A percentile compares a stretch with the other conserved stretches of the same genome.
Evolutionary conservation across 106 monocot species (phyloP).

Genomic region (Amphibolis antarctica): DNA sequence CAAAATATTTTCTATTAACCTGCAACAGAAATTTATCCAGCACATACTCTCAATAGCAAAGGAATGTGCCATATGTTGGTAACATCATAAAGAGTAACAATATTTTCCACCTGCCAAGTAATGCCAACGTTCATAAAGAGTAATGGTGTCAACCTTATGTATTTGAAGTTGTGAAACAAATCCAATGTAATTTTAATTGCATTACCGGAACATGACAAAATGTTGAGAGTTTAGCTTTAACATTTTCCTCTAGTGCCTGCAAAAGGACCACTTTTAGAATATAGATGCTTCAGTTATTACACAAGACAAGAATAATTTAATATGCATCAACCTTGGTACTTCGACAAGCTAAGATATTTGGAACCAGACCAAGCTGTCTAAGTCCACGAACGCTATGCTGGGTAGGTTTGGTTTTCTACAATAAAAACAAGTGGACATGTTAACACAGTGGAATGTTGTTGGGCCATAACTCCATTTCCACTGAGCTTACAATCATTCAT

Average conservation of each 20-base stretch:
- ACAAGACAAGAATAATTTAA: not conserved
- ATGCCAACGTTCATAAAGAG: not conserved
- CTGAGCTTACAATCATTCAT: not conserved
- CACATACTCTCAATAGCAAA: slow-evolving; percentile 58
- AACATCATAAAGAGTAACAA: slow-evolving; percentile 83
- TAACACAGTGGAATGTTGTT: not conserved
- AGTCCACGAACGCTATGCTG: slow-evolving; percentile 59
- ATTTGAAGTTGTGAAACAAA: too few relatives aligned
- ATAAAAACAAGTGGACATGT: not conserved
- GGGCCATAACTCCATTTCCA: not conserved
- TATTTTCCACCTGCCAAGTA: slow-evolving; percentile 47
- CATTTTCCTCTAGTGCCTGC: slow-evolving; percentile 50
- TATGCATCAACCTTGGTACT: slow-evolving; percentile 31
- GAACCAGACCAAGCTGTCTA: slow-evolving; percentile 51
- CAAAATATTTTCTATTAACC: not conserved
- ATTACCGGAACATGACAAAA: slow-evolving; percentile 73
- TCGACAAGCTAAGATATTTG: slow-evolving; percentile 63
- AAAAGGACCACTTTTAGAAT: not conserved
- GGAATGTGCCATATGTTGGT: slow-evolving; percentile 96
- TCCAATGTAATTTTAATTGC: not conserved
- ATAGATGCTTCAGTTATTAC: not conserved
- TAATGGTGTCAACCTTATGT: not conserved
- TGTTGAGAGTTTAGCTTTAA: slow-evolving; percentile 58
- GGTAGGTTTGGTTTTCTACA: slow-evolving; percentile 74
- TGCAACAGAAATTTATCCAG: not conserved